Conservation (phyloP, 306 rosid genomes). For the Vigna unguiculata region DNA sequence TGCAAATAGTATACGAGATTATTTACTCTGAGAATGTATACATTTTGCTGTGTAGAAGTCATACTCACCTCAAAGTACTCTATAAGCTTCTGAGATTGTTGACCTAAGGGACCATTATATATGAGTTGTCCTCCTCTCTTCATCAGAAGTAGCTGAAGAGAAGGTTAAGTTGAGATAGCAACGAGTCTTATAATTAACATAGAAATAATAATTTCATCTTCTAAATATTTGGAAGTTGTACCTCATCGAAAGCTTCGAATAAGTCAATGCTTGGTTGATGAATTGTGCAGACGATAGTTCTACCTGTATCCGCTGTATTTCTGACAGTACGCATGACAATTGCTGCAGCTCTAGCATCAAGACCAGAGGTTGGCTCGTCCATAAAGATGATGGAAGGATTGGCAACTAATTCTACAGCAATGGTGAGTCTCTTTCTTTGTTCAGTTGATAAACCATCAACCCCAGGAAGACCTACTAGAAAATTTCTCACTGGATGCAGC, state of each 20-base stretch:
- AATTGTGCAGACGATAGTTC: constrained; percentile 70
- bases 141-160: constrained; percentile 60
- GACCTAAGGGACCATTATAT: constrained; percentile 63
- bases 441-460: constrained; percentile 58
- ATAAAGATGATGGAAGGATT: constrained; percentile 68
- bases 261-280: constrained; percentile 73
- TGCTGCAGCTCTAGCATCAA: constrained; percentile 68
- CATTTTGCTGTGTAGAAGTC: constrained; percentile 6
- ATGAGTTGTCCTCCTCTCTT: constrained; percentile 65
- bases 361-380: constrained; percentile 73
- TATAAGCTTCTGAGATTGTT: constrained; percentile 55
- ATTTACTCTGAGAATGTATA: constrained; percentile 26
- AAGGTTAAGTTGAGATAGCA: constrained; percentile 16
- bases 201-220: constrained; percentile 22
- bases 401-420: constrained; percentile 65
- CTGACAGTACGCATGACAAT: constrained; percentile 65
- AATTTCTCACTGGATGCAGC: constrained; percentile 53
- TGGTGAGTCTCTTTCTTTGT: constrained; percentile 67
- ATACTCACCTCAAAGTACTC: constrained; percentile 61
- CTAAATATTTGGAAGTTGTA: constrained; percentile 31
- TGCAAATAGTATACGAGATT: constrained; percentile 39
- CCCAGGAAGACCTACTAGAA: constrained; percentile 67
- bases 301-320: constrained; percentile 61
- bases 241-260: constrained; percentile 70
- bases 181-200: neutral